Conservation (phyloP, 164 flowering plant genomes). For the Aristolochia contorta region DNA sequence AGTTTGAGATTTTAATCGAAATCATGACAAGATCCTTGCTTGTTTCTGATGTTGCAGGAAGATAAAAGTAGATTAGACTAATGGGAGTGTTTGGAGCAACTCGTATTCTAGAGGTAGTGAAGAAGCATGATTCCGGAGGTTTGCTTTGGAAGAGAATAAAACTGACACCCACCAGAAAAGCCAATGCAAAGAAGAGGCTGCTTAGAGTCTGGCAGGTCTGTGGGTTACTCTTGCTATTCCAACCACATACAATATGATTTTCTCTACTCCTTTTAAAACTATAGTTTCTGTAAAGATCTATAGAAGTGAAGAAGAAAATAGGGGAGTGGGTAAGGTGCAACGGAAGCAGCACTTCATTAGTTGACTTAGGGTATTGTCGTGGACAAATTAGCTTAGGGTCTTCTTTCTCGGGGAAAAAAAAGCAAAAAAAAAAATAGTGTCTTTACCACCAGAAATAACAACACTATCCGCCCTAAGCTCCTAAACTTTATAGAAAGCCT, state of each 20-base stretch:
- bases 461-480: no score
- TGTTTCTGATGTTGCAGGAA: neutral
- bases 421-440: no score
- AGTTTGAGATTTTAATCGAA: no score
- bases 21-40: no score
- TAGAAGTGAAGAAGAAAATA: no score
- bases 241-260: neutral
- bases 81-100: conserved; percentile 20
- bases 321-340: neutral
- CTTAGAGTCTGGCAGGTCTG: conserved; percentile 59
- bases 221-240: conserved; percentile 6
- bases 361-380: no score
- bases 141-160: conserved; percentile 53
- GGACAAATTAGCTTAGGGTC: no score
- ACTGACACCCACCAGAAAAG: conserved; percentile 51
- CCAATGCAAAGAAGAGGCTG: conserved; percentile 60
- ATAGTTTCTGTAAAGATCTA: no score
- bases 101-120: conserved; percentile 48
- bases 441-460: neutral
- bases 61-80: neutral
- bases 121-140: conserved; percentile 60
- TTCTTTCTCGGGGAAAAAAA: no score
- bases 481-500: no score
- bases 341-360: neutral
- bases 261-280: neutral